Percentiles rank a stretch among this genome's conserved stretches.
These are phyloP conservation scores for Suillus decipiens DNA, from an alignment of 768 basidiomycete species.

Conservation along the genomic window DNA sequence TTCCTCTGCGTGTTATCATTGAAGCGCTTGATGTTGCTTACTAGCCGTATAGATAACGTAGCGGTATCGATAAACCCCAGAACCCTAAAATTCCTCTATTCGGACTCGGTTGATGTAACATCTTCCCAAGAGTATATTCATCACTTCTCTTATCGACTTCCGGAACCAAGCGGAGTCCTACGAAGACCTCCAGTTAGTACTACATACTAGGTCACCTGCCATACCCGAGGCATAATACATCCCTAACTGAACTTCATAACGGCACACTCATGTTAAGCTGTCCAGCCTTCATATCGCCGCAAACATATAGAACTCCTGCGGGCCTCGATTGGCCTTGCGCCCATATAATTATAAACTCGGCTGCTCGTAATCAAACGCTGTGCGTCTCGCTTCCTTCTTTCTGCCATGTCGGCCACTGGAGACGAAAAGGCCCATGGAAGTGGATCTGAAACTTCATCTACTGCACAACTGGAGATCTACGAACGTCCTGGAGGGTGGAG, in stretches of 20 bases:
- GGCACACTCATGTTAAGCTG: not conserved
- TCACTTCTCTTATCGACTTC: conserved; percentile 6
- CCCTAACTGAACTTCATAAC: not conserved
- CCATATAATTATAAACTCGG: conserved; percentile 5
- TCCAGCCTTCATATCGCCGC: not conserved
- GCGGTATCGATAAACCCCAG: not conserved
- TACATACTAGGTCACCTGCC: not conserved
- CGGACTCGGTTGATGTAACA: not conserved
- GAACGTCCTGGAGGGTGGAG: conserved; percentile 52
- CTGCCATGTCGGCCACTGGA: conserved; percentile 6
- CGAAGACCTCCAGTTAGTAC: not conserved
- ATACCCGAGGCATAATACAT: not conserved
- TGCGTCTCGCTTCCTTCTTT: not conserved
- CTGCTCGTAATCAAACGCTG: not conserved
- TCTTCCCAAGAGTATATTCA: not conserved
- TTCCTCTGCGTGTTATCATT: not conserved
- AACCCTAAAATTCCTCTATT: not conserved
- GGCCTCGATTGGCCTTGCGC: not conserved
- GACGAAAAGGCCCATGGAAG: conserved; percentile 11
- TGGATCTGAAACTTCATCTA: conserved; percentile 5
- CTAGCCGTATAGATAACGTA: not conserved
- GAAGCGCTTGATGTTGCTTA: not conserved
- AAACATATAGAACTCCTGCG: not conserved
- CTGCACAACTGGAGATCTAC: conserved; percentile 31
- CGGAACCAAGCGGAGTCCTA: not conserved